Percentiles rank a stretch among this genome's conserved stretches.
Conservation (phyloP, 257 asterid species). For the Lithospermum erythrorhizon region DNA sequence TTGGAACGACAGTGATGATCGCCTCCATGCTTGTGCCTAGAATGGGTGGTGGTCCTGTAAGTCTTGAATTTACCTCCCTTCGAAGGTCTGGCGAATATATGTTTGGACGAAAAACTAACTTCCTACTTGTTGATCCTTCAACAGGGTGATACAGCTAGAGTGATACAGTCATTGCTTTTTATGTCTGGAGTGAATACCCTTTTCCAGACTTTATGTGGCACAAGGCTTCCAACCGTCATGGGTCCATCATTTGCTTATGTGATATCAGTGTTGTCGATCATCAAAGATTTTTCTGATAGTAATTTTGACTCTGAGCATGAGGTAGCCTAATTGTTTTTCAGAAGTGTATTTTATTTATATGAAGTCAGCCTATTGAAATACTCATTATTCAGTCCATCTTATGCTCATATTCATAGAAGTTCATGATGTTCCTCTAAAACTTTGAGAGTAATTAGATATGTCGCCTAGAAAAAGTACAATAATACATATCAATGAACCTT, state of each 20-base stretch:
- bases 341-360: neutral
- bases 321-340: slow-evolving; percentile 30
- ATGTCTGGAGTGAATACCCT: slow-evolving; percentile 89
- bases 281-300: slow-evolving; percentile 50
- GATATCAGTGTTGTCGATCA: slow-evolving; percentile 55
- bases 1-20: slow-evolving; percentile 84
- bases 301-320: slow-evolving; percentile 39
- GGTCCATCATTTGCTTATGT: slow-evolving; percentile 87
- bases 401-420: too few species aligned
- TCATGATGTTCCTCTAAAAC: too few species aligned
- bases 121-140: slow-evolving; percentile 4
- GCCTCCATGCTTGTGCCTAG: slow-evolving; percentile 65
- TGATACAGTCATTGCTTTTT: slow-evolving; percentile 81
- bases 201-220: slow-evolving; percentile 78
- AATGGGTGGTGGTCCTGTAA: slow-evolving; percentile 90
- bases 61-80: slow-evolving; percentile 11
- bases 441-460: too few species aligned
- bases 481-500: too few species aligned
- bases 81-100: slow-evolving; percentile 7
- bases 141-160: slow-evolving; percentile 91
- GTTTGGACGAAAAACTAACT: neutral
- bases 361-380: neutral
- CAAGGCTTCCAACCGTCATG: slow-evolving; percentile 95
- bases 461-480: too few species aligned
- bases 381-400: too few species aligned